Conservation (phyloP, 1,284 basidiomycete genomes). For the Xerocomus nothofagi region DNA sequence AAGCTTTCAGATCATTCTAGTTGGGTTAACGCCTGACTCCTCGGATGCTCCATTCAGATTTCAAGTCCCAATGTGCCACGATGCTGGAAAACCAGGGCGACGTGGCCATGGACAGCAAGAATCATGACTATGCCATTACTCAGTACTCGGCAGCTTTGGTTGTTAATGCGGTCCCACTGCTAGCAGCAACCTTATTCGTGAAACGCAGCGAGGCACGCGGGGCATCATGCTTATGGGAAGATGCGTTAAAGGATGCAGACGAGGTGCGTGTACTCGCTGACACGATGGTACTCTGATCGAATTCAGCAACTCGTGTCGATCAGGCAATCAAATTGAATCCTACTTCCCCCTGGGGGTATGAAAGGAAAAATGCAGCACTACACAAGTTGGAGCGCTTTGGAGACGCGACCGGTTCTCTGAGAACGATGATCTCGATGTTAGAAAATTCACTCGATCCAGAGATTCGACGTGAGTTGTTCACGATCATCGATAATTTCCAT, state of each 20-base stretch:
- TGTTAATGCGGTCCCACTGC: background rate
- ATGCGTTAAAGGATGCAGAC: slow-evolving; percentile 21
- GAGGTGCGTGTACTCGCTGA: slow-evolving; percentile 13
- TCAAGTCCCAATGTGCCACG: slow-evolving; percentile 13
- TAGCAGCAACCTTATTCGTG: slow-evolving; percentile 3
- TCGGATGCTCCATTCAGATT: slow-evolving; percentile 4
- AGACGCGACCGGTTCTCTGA: slow-evolving; percentile 13
- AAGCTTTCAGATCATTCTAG: background rate
- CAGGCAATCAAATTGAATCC: slow-evolving; percentile 17
- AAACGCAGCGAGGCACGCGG: slow-evolving; percentile 20
- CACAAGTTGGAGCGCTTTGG: slow-evolving; percentile 14
- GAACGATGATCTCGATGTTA: slow-evolving; percentile 10
- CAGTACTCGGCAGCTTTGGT: slow-evolving; percentile 18
- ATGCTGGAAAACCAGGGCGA: slow-evolving; percentile 14
- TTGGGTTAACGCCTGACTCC: background rate
- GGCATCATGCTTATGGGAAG: slow-evolving; percentile 10
- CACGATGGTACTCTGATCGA: background rate
- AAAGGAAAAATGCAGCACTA: slow-evolving; percentile 20
- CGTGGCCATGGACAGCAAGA: slow-evolving; percentile 1
- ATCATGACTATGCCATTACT: slow-evolving; percentile 11
- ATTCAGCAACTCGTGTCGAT: background rate
- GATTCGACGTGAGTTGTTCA: slow-evolving; percentile 12
- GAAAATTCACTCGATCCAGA: slow-evolving; percentile 14
- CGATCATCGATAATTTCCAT: background rate
- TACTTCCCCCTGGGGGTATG: slow-evolving; percentile 20